Evolutionary conservation across 192 early-diverging fungal genomes (phyloP), one percentile per base, ranked within the genome.

Genomic region (Ambispora gerdemannii): DNA sequence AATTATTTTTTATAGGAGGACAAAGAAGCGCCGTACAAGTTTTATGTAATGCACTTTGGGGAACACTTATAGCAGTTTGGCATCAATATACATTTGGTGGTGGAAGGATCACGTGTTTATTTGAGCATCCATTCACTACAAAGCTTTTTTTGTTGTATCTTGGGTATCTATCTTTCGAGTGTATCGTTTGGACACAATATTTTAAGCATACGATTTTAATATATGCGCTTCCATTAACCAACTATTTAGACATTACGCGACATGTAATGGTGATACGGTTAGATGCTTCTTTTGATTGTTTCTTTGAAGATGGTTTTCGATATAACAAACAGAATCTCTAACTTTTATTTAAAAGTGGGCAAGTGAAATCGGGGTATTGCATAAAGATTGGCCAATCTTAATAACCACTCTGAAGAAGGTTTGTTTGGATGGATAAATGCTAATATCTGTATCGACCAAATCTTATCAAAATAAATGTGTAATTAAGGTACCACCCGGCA

Each of bases 301-400:
- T 10, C 10, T 43, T 19, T 22, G 34, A 17, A 50, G 27, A 50
- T 53, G 13, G 7, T 22, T 19, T 17, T 33, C 24, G n/a, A 55
- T 24, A 33, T 50, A 8, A 19, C n/a, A n/a, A n/a, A n/a, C n/a
- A n/a, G n/a, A n/a, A n/a, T n/a, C n/a, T n/a, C n/a, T n/a, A n/a
- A n/a, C n/a, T n/a, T n/a, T n/a, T n/a, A n/a, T 50, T 49, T 52
- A 33, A 22, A 70, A 87, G 83, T 96, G 90, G 91, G 90, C 94
- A 32, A 90, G 88, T 76, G 95, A 98, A 74, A 78, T 98, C 25
- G 95, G 95, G 1, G 84, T 93, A 15, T 77, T 98, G 22, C 90
- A 85, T 74, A 81, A 82, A 28, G 71, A 75, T 30, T 87, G 83
- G 82, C 95, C 95, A 13, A 74, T 82, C 24, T 79, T 98, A 11